These are phyloP conservation scores for Fusarium napiforme DNA, from an alignment of 2,329 filamentous ascomycete genomes.

Conservation along the genomic window DNA sequence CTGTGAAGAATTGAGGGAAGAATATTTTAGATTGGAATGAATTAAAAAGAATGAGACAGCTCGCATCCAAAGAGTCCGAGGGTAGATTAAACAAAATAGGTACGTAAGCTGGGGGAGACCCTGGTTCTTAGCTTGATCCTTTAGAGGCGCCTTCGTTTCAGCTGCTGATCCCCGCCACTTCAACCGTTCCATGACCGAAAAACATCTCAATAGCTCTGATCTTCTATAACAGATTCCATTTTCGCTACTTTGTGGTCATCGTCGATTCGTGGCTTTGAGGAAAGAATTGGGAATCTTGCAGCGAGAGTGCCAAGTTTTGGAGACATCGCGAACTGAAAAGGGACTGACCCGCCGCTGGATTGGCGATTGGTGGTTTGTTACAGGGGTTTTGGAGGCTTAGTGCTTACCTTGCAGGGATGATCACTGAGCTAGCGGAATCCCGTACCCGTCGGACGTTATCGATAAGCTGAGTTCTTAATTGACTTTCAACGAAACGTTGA, in stretches of 20 bases:
- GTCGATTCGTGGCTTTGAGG: rapidly evolving
- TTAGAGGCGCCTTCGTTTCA: not conserved
- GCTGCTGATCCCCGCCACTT: not conserved
- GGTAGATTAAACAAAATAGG: not conserved
- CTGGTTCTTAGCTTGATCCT: not conserved
- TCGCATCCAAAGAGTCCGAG: slow-evolving; percentile 2
- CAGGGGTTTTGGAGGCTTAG: not conserved
- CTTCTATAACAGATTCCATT: not conserved
- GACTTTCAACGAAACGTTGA: too few species aligned
- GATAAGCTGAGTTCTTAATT: not conserved
- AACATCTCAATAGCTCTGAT: not conserved
- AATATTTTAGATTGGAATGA: not conserved
- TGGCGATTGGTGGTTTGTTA: not conserved
- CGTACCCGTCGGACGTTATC: not conserved
- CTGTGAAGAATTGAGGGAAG: not conserved
- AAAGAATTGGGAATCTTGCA: not conserved
- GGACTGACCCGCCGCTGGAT: not conserved
- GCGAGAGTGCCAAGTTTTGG: not conserved
- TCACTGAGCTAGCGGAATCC: not conserved
- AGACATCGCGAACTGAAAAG: not conserved
- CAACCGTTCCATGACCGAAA: not conserved
- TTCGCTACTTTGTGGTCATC: rapidly evolving
- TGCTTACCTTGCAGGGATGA: slow-evolving; percentile 11
- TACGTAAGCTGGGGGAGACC: slow-evolving; percentile 2
- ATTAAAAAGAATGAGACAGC: not conserved